Evolutionary conservation across 805 yeast genomes (phyloP).

Genomic region (Torulaspora delbrueckii): DNA sequence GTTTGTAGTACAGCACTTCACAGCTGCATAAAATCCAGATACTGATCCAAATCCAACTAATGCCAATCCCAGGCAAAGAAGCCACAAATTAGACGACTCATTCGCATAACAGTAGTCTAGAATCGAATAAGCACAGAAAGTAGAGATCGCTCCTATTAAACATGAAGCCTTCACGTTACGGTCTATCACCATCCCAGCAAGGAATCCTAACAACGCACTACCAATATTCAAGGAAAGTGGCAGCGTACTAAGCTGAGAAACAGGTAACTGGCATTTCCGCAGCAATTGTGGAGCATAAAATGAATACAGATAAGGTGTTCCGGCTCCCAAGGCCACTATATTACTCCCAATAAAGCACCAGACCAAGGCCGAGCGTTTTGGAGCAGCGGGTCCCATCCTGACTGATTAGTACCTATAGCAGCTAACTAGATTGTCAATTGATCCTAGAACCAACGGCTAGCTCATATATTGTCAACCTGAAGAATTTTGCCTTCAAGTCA

Average conservation of each 20-base stretch:
- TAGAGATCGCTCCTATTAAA: slow-evolving; percentile 49
- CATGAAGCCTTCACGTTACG: slow-evolving; percentile 47
- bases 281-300: slow-evolving; percentile 72
- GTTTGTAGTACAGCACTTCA: slow-evolving; percentile 46
- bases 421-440: background rate
- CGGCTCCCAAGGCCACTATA: slow-evolving; percentile 60
- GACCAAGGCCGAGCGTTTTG: slow-evolving; percentile 18
- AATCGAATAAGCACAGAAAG: slow-evolving; percentile 51
- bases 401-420: background rate
- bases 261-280: slow-evolving; percentile 49
- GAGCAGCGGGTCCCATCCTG: slow-evolving; percentile 6
- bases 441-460: background rate
- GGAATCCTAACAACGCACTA: slow-evolving; percentile 61
- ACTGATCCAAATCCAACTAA: slow-evolving; percentile 64
- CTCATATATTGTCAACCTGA: background rate
- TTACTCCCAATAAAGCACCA: slow-evolving; percentile 31
- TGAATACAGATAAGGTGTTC: slow-evolving; percentile 72
- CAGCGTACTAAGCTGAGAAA: slow-evolving; percentile 58
- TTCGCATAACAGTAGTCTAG: slow-evolving; percentile 45
- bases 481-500: background rate
- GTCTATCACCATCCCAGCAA: slow-evolving; percentile 68
- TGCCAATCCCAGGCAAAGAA: slow-evolving; percentile 47
- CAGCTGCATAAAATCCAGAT: slow-evolving; percentile 53
- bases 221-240: slow-evolving; percentile 63
- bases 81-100: slow-evolving; percentile 37